Evolutionary conservation across 106 monocot genomes (phyloP).

Genomic region (Narthecium ossifragum): DNA sequence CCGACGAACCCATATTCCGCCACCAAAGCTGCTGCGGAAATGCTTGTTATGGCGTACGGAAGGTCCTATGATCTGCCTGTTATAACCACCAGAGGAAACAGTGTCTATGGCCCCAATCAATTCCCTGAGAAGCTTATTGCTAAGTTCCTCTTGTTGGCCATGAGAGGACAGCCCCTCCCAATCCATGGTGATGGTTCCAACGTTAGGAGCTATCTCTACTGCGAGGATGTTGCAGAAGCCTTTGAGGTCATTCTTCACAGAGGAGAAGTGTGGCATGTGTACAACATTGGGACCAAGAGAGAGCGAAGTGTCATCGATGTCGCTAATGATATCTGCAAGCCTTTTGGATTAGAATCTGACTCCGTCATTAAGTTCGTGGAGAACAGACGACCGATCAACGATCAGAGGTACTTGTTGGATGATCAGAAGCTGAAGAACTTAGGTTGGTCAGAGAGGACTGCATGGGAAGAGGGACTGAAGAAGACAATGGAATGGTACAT

Average conservation of each 20-base stretch:
- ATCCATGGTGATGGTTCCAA: conserved; percentile 10
- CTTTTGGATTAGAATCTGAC: conserved; percentile 16
- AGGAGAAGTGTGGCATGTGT: conserved; percentile 14
- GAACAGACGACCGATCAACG: conserved; percentile 58
- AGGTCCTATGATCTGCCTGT: conserved; percentile 10
- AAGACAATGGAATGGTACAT: conserved; percentile 59
- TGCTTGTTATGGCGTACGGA: conserved; percentile 25
- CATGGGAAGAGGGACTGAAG: conserved; percentile 50
- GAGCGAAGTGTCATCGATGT: conserved; percentile 32
- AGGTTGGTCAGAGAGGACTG: conserved; percentile 42
- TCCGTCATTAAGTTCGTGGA: conserved; percentile 32
- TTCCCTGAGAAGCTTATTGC: conserved; percentile 14
- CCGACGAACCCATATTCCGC: conserved; percentile 36
- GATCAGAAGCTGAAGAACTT: conserved; percentile 51
- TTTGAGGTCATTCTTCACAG: conserved; percentile 15
- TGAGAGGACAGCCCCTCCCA: conserved; percentile 9
- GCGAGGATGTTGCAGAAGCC: conserved; percentile 14
- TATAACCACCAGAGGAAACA: conserved; percentile 9
- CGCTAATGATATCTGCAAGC: conserved; percentile 22
- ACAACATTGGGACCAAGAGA: conserved; percentile 16
- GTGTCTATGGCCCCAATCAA: conserved; percentile 9
- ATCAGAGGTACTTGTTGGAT: conserved; percentile 52
- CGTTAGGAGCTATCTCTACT: conserved; percentile 15
- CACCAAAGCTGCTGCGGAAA: conserved; percentile 34
- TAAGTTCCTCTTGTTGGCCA: conserved; percentile 12